Evolutionary conservation across 208 protist genomes (phyloP).

Genomic region (Porcisia deanei): DNA sequence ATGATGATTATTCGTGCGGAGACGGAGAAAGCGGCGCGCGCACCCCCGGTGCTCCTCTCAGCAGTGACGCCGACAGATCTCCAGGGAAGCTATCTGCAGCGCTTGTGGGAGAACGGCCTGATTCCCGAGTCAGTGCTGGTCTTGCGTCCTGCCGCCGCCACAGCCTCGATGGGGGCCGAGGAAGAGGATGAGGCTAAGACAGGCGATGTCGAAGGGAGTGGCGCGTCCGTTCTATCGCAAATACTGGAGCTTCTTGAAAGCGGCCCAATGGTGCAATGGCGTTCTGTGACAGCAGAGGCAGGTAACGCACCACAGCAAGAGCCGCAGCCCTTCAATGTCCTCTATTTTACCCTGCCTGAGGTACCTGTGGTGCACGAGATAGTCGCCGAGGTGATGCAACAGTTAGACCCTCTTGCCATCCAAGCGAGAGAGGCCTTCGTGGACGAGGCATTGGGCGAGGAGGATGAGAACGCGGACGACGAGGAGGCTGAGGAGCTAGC

Average conservation of each 20-base stretch:
- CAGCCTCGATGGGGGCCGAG: background rate
- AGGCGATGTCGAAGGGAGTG: background rate
- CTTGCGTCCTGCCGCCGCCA: background rate
- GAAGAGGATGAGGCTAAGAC: slow-evolving; percentile 21
- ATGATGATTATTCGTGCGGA: slow-evolving; percentile 36
- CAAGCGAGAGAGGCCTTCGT: slow-evolving; percentile 47
- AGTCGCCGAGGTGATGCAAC: slow-evolving; percentile 39
- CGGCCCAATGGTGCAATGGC: background rate
- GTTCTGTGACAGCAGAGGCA: background rate
- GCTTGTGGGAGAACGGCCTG: slow-evolving; percentile 17
- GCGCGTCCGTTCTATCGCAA: slow-evolving; percentile 13
- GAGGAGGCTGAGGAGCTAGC: slow-evolving; percentile 58
- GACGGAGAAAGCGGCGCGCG: slow-evolving; percentile 26
- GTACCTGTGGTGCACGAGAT: slow-evolving; percentile 33
- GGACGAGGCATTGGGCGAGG: slow-evolving; percentile 37
- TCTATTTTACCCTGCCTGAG: slow-evolving; percentile 33
- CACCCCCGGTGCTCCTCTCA: slow-evolving; percentile 61
- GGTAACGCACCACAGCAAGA: background rate
- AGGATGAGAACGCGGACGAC: slow-evolving; percentile 54
- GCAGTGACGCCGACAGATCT: slow-evolving; percentile 20
- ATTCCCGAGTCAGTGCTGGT: slow-evolving; percentile 32
- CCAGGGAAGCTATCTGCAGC: slow-evolving; percentile 6
- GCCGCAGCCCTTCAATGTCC: slow-evolving; percentile 24
- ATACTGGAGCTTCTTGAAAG: slow-evolving; percentile 21
- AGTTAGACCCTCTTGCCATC: slow-evolving; percentile 54